These are phyloP conservation scores for Rhododendron ovatum DNA, from an alignment of 148 eudicot species.

Conservation along the genomic window DNA sequence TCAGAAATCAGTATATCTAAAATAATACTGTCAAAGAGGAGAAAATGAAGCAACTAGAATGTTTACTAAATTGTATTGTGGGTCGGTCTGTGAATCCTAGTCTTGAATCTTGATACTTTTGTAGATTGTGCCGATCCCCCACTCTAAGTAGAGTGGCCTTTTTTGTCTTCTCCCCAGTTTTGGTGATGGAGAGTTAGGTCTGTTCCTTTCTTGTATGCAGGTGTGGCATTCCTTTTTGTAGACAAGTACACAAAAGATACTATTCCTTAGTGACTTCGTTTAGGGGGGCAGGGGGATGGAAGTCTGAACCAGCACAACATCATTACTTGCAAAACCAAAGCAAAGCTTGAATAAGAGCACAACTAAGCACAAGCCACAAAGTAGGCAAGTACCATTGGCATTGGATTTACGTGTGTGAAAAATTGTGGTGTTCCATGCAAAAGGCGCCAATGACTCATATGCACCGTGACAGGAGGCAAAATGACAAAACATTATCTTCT, in stretches of 20 bases:
- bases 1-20: not conserved
- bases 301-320: not conserved
- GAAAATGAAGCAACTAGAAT: not conserved
- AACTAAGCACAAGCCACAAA: not conserved
- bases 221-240: not conserved
- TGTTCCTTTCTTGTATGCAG: not conserved
- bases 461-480: not conserved
- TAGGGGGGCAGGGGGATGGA: not conserved
- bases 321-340: not conserved
- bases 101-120: not conserved
- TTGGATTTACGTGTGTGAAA: not conserved
- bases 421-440: not conserved
- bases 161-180: not conserved
- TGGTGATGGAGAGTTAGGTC: not conserved
- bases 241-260: not conserved
- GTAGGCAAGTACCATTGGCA: not conserved
- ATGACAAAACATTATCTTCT: not conserved
- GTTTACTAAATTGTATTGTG: not conserved
- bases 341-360: not conserved
- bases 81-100: not conserved
- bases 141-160: not conserved
- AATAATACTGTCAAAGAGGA: not conserved
- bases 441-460: not conserved
- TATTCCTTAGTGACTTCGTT: not conserved
- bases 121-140: not conserved